Conservation (phyloP, 495 filamentous ascomycete species). For the Penicillium longicatenatum region DNA sequence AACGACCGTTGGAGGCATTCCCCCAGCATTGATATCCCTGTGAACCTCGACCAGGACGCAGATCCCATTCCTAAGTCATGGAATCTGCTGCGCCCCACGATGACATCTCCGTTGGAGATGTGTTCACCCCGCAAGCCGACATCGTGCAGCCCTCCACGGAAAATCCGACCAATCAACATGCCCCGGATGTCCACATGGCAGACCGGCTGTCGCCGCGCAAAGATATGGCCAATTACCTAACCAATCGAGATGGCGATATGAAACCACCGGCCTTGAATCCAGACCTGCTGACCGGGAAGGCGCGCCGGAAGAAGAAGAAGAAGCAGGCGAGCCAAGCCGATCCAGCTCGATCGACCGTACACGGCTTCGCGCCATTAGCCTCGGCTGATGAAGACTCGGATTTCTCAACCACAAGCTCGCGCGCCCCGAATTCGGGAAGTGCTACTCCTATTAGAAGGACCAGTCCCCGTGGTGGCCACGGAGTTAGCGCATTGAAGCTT, state of each 20-base stretch:
- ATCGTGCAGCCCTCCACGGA: constrained; percentile 32
- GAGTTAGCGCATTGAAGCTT: constrained; percentile 77
- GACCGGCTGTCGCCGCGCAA: constrained; percentile 31
- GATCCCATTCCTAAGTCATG: constrained; percentile 18
- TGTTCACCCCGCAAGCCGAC: constrained; percentile 49
- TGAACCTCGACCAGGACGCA: neutral
- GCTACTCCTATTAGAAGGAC: constrained; percentile 25
- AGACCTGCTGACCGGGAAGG: constrained; percentile 34
- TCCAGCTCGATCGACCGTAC: constrained; percentile 70
- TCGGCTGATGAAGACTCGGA: constrained; percentile 88
- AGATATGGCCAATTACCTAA: constrained; percentile 16
- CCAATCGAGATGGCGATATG: constrained; percentile 20
- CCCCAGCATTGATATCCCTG: neutral
- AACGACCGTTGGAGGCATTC: constrained; percentile 1
- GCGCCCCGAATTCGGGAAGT: constrained; percentile 37
- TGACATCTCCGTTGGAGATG: constrained; percentile 48
- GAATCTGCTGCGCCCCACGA: constrained; percentile 29
- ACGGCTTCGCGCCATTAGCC: constrained; percentile 82
- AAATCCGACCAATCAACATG: constrained; percentile 26
- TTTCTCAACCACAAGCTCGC: constrained; percentile 55
- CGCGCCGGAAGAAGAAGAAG: constrained; percentile 51
- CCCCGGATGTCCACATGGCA: constrained; percentile 35
- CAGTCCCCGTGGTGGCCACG: constrained; percentile 64
- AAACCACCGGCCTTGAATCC: constrained; percentile 27
- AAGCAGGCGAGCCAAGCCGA: constrained; percentile 51